Evolutionary conservation across 1,139 yeast genomes (phyloP), one percentile per base, ranked within the genome.

Genomic region (Debaryomycetaceae sp.): DNA sequence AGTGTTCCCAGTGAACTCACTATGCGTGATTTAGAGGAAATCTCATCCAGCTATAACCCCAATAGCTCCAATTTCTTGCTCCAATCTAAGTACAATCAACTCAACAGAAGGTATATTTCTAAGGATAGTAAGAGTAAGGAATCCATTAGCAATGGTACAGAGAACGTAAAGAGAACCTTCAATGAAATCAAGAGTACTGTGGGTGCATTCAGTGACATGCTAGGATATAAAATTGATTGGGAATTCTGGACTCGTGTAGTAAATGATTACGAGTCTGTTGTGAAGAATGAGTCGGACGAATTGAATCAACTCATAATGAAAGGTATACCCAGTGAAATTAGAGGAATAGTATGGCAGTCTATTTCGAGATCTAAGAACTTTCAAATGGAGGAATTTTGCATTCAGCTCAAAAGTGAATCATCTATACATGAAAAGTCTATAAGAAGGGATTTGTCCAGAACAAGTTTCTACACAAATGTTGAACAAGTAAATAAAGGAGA

Each of bases 281-380:
- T 88, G 2, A 68, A 74, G 37, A 65, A 74, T 29, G 79, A 80
- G 28, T 82, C 91, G 1, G 74, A 74, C 11, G 74, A 73, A 47
- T 68, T 89, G 45, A 77, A 83, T 36, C 59, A 65, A 32, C 79
- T 83, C 33, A 78, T 92, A 28, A 75, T 83, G 26, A 66, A 68
- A 9, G 98, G 98, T 35, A 81, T 92, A 36, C 98, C 98, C 9
- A 68, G 75, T 40, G 95, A 86, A 48, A 73, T 92, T 37, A 72
- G 98, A 47, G 96, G 96, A 1, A 81, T 89, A 45, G 76, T 91
- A 17, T 92, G 98, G 98, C 97, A 91, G 61, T 67, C 87, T 39
- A 84, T 89, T 40, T 75, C 96, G n/a, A 80, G 81, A 47, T 83
- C 95, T 9, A 89, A 88, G 55, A 81, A 85, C 34, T 65, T 76